These are phyloP conservation scores for Yamadazyma buinensis DNA, from an alignment of 1,139 yeast genomes.

Conservation along the genomic window DNA sequence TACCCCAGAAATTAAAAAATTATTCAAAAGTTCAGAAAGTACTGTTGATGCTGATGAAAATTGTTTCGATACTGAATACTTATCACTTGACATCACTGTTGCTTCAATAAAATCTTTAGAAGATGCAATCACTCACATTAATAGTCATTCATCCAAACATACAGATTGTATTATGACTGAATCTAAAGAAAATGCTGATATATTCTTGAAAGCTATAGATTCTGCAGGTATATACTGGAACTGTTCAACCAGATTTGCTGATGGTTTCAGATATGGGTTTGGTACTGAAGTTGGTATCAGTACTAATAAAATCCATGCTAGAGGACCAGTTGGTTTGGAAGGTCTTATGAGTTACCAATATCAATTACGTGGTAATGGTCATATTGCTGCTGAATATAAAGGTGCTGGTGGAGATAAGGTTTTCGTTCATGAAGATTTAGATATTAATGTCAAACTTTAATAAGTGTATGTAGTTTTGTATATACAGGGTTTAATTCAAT, in stretches of 20 bases:
- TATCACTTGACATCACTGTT: conserved; percentile 79
- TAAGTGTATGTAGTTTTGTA: not conserved
- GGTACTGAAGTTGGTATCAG: conserved; percentile 99
- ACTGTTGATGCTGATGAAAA: conserved; percentile 40
- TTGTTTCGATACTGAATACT: conserved; percentile 80
- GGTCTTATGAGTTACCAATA: conserved; percentile 96
- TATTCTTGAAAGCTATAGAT: conserved; percentile 80
- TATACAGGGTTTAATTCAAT: not conserved
- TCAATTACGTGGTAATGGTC: conserved; percentile 88
- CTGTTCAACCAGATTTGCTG: conserved; percentile 95
- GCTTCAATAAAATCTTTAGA: conserved; percentile 53
- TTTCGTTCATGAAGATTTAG: conserved; percentile 71
- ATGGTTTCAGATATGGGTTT: conserved; percentile 96
- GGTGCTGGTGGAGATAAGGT: conserved; percentile 88
- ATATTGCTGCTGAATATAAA: conserved; percentile 81
- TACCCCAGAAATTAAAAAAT: conserved; percentile 45
- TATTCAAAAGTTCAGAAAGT: conserved; percentile 12
- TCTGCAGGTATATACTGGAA: conserved; percentile 99
- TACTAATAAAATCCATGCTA: conserved; percentile 93
- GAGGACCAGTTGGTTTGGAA: conserved; percentile 98
- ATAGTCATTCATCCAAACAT: conserved; percentile 89
- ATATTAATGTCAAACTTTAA: conserved; percentile 15
- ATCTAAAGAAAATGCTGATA: conserved; percentile 62
- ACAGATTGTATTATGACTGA: conserved; percentile 91
- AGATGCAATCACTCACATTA: conserved; percentile 80